These are phyloP conservation scores for Acacia confusa DNA, from an alignment of 306 rosid genomes.

Conservation along the genomic window DNA sequence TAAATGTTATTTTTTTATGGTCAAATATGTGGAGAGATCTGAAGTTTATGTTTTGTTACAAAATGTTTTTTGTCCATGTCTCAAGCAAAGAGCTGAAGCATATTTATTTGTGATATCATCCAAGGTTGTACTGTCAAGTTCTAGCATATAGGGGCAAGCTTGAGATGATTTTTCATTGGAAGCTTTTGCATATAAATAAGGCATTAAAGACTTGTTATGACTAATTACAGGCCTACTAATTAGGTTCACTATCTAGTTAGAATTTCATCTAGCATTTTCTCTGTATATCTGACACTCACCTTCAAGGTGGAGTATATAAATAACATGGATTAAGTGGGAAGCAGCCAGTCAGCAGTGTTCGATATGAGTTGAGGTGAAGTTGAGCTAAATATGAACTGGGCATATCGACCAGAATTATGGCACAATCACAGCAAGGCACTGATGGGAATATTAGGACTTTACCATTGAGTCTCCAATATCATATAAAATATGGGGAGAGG, in stretches of 20 bases:
- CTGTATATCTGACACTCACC: background rate
- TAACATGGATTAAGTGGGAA: background rate
- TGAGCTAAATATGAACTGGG: background rate
- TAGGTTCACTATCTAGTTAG: background rate
- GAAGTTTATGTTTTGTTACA: background rate
- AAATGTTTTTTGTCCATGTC: background rate
- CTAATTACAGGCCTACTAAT: background rate
- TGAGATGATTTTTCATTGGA: background rate
- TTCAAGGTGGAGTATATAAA: background rate
- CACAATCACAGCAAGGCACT: background rate
- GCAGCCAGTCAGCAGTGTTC: background rate
- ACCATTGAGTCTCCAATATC: background rate
- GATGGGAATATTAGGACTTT: background rate
- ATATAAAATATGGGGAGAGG: background rate
- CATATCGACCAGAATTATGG: background rate
- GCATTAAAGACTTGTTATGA: background rate
- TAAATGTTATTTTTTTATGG: background rate
- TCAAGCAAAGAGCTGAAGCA: background rate
- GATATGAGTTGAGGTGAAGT: background rate
- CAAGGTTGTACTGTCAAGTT: background rate
- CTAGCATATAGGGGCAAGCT: background rate
- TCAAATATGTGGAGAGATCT: background rate
- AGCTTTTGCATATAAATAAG: background rate
- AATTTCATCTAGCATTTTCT: background rate
- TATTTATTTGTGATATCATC: conserved; percentile 11